Base-by-base conservation (phyloP, 345 rosid genomes). In the Citropsis articulata region DNA sequence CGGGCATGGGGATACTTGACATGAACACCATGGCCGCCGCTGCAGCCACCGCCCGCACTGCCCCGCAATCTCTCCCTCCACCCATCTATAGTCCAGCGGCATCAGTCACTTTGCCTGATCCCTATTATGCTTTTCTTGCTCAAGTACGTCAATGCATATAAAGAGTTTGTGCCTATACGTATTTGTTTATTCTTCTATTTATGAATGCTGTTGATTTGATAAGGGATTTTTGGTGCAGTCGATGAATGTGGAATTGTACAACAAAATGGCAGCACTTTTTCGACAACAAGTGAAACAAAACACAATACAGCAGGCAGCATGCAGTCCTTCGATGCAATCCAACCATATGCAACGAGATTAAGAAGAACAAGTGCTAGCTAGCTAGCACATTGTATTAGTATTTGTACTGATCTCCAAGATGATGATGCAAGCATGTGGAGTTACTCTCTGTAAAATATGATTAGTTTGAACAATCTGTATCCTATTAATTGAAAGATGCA, bases 111-210 rank as follows among this genome's bases (percentile, higher is more conserved):
- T 9, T 85, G 73, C 78, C 84, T 61, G 90, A 88, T 80, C 90
- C 94, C 0, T 88, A 87, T 76, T 66, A 78, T 76, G 86, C 86
- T 56, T 87, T 85, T 38, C 79, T 91, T 33, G 88, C 94, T 25
- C 97, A 87, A 77, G 86, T 85, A 86, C 6, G 89, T 77, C 42
- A 27, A 22, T 16, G 50, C 22, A 61, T 18, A 5, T 53, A 53
- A 18, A 53, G 57, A 33, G 6, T 13, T 72, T 81, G 57, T 69
- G 42, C 48, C 57, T 56, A 19, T 66, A 10, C 13, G 65, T 22
- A n/a, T 25, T 60, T 8, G 4, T 27, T 60, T 60, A 25, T 60
- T 60, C 8, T 25, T 27, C 31, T 62, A 28, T 30, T 42, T 45
- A 22, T 1, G 16, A 7, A 25, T 12, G 16, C 9, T 18, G 24